Percentiles rank a stretch among this genome's conserved stretches.
Evolutionary conservation across 345 rosid genomes (phyloP).

Genomic region (Firmiana major): DNA sequence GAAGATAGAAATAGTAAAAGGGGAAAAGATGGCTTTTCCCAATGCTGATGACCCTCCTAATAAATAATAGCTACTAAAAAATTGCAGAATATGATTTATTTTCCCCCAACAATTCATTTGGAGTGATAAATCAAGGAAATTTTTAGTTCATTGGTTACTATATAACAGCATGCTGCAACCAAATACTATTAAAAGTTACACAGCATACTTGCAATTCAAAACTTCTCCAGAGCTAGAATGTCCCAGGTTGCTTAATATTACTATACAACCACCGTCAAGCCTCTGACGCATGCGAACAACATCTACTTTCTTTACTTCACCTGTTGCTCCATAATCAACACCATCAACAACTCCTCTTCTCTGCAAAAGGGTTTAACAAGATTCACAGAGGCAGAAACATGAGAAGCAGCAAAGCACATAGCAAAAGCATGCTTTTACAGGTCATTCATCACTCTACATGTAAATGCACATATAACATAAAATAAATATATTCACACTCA

Average conservation of each 20-base stretch:
- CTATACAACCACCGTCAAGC: constrained; percentile 84
- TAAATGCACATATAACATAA: background rate
- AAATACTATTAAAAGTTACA: constrained; percentile 17
- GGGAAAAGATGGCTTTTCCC: background rate
- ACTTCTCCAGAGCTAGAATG: constrained; percentile 97
- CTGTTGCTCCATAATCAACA: constrained; percentile 93
- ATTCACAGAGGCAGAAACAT: constrained; percentile 7
- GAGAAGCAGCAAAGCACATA: background rate
- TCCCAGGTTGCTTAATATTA: constrained; percentile 83
- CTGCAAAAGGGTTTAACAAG: constrained; percentile 36
- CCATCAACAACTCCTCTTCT: constrained; percentile 93
- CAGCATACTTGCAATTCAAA: constrained; percentile 90
- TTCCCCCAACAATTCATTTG: background rate
- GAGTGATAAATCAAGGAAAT: background rate
- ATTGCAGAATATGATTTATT: background rate
- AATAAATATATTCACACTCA: background rate
- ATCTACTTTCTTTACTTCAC: constrained; percentile 92
- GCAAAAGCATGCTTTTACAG: background rate
- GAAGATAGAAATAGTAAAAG: background rate
- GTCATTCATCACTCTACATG: background rate
- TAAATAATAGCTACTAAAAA: background rate
- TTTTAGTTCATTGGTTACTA: background rate
- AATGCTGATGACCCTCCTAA: background rate
- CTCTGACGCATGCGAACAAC: constrained; percentile 77
- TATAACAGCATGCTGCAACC: background rate